A percentile compares a stretch with the other conserved stretches of the same genome.
These are phyloP conservation scores for Aspergillus olivimuriae DNA, from an alignment of 495 filamentous ascomycete genomes.

Conservation along the genomic window DNA sequence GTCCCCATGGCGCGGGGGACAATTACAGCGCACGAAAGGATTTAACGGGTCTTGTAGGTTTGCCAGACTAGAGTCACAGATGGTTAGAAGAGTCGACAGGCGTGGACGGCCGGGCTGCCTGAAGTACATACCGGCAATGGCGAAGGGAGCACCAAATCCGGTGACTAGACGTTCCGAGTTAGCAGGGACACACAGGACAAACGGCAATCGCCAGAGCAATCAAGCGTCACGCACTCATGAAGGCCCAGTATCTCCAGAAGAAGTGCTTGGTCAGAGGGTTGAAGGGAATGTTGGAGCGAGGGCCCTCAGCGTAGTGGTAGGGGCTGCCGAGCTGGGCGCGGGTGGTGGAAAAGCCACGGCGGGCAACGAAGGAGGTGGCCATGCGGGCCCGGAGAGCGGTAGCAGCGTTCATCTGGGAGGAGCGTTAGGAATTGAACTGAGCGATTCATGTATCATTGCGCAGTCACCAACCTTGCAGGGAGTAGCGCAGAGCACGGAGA, in stretches of 20 bases:
- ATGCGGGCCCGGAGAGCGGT: constrained; percentile 64
- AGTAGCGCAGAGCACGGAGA: constrained; percentile 24
- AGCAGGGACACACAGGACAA: constrained; percentile 19
- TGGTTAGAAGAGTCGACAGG: constrained; percentile 17
- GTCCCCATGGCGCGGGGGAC: constrained; percentile 16
- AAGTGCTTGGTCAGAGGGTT: constrained; percentile 87
- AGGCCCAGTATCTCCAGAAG: constrained; percentile 72
- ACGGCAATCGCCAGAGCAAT: constrained; percentile 8
- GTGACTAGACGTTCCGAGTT: constrained; percentile 41
- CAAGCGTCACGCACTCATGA: constrained; percentile 52
- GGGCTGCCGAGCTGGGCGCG: constrained; percentile 78
- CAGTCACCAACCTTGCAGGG: constrained; percentile 26
- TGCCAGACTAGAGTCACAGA: constrained; percentile 65
- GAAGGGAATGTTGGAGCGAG: constrained; percentile 91
- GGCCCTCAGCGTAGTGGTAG: constrained; percentile 98
- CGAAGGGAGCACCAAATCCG: constrained; percentile 77
- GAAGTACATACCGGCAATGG: constrained; percentile 64
- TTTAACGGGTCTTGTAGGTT: constrained; percentile 62
- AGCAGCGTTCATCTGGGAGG: constrained; percentile 74
- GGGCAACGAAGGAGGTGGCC: constrained; percentile 61
- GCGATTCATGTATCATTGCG: not conserved
- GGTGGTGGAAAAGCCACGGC: constrained; percentile 91
- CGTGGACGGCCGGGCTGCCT: not conserved
- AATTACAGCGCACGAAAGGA: constrained; percentile 8
- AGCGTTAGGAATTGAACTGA: constrained; percentile 10